Evolutionary conservation across 2,329 filamentous ascomycete species (phyloP).

Genomic region (Fusarium mundagurra): DNA sequence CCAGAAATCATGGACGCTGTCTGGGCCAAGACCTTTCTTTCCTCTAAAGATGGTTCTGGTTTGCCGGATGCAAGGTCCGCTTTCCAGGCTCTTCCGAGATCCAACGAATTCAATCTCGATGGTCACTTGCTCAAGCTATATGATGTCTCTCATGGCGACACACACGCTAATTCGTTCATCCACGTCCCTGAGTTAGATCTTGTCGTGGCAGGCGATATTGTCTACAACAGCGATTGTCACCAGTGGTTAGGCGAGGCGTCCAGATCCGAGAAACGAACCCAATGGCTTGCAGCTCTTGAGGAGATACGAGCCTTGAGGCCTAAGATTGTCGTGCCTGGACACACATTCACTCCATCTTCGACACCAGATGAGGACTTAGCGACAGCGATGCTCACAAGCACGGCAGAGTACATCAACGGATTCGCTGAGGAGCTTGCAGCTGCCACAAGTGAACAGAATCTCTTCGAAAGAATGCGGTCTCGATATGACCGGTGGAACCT

Average conservation of each 20-base stretch:
- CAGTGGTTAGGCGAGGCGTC: background rate
- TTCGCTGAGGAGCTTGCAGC: background rate
- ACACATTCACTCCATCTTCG: background rate
- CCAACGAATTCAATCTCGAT: background rate
- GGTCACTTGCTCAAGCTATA: background rate
- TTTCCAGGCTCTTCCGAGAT: background rate
- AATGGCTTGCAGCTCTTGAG: background rate
- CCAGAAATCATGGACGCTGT: background rate
- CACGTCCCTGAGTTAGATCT: background rate
- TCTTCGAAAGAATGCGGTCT: background rate
- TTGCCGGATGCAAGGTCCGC: background rate
- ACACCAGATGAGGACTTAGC: background rate
- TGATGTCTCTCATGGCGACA: background rate
- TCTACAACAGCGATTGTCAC: background rate
- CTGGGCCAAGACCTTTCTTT: background rate
- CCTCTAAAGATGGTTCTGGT: background rate
- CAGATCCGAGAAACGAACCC: accelerated
- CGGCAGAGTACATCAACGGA: background rate
- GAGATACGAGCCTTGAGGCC: background rate
- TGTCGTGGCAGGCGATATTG: background rate
- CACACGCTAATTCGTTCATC: background rate
- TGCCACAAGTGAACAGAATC: background rate
- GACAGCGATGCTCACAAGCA: background rate
- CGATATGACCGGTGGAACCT: background rate
- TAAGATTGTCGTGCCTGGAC: background rate